Conservation (phyloP, 73 alveolate species). For the Paramecium sexaurelia region DNA sequence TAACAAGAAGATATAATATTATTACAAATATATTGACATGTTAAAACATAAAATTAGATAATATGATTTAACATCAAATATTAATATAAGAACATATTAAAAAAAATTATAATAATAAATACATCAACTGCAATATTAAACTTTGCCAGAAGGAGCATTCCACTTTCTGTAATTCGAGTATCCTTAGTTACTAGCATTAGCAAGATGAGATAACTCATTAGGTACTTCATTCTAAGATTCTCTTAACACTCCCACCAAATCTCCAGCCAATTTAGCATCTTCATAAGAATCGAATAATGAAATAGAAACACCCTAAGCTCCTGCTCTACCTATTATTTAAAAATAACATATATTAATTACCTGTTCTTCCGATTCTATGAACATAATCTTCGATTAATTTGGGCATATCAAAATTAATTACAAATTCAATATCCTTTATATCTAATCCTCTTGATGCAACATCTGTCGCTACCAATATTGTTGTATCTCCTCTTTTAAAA, state of each 20-base stretch:
- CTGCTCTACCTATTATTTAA: slow-evolving; percentile 79
- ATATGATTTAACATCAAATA: too few species aligned
- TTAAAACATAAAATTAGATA: too few species aligned
- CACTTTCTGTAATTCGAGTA: neutral
- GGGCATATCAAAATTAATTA: slow-evolving; percentile 85
- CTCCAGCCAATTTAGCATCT: slow-evolving; percentile 57
- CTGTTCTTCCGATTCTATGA: slow-evolving; percentile 96
- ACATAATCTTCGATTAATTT: slow-evolving; percentile 85
- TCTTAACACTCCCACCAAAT: slow-evolving; percentile 21
- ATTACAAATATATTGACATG: too few species aligned
- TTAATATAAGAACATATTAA: slow-evolving; percentile 9
- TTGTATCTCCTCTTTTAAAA: slow-evolving; percentile 74
- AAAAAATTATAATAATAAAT: slow-evolving; percentile 80
- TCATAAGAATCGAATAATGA: slow-evolving; percentile 71
- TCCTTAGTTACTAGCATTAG: neutral
- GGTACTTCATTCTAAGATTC: slow-evolving; percentile 35
- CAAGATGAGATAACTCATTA: neutral
- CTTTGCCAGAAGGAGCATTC: slow-evolving; percentile 37
- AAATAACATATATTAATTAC: neutral
- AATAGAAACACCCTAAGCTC: slow-evolving; percentile 80
- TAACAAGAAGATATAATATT: too few species aligned
- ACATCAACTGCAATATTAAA: neutral
- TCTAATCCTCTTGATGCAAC: slow-evolving; percentile 95
- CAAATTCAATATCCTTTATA: slow-evolving; percentile 83
- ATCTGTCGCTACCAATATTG: slow-evolving; percentile 89